Base-by-base conservation (phyloP, 257 asterid species). In the Solanum megistacrolobum region DNA sequence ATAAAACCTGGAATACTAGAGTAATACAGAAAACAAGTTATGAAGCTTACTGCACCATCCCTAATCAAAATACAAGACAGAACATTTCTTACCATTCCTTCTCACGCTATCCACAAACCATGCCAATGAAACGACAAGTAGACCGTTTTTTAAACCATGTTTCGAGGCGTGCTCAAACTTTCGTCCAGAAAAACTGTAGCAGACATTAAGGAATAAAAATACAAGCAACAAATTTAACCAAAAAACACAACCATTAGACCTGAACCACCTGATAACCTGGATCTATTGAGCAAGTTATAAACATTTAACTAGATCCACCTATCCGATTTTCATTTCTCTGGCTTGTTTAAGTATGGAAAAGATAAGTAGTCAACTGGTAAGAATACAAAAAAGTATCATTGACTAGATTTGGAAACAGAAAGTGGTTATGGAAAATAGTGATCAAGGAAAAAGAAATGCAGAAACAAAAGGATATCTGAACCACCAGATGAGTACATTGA, bases 401-500 rank as follows among this genome's bases (percentile, higher is more conserved):
- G 2, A 32, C 66, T n/a, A 34, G 35, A 4, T 83, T 29, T 23
- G 83, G 14, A 62, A 66, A 23, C 35, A 62, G 29, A 86, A 76
- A 46, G 48, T 9, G 36, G 25, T 38, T 7, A 65, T 36, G 41
- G 14, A 23, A 81, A 39, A 16, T 4, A 82, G 32, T 48, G 69
- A 82, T 82, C 86, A 35, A 79, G 86, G 13, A 78, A 3, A 27
- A 39, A 35, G 48, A 88, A 34, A 4, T 46, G 83, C 41, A 79
- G 14, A 12, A 88, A 79, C 39, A 34, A 90, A 93, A 94, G 99
- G 99, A 97, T 97, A 97, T 97, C 90, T 96, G 98, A 92, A 96
- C 99, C 90, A 97, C 98, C 98, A 97, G 92, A 91, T 97, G 99
- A 60, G 98, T 97, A 93, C 99, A 97, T 13, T 93, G 98, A 86